Conservation (phyloP, 345 rosid species). For the Eucalyptus tenuipes region DNA sequence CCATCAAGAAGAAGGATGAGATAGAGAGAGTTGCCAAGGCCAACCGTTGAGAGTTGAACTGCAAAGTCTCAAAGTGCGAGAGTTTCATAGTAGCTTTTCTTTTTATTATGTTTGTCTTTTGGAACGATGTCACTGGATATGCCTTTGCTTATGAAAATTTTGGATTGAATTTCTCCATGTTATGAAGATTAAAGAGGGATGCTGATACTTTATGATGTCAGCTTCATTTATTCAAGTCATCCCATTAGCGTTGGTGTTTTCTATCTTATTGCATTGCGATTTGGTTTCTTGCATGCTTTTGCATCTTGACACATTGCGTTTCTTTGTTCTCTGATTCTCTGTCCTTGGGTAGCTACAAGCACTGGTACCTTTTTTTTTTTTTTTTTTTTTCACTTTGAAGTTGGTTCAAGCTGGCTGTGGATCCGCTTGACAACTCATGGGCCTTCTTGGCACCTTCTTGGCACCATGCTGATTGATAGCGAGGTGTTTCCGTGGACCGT, state of each 20-base stretch:
- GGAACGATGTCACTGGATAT: background rate
- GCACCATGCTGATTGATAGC: background rate
- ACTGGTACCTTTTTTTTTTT: no score
- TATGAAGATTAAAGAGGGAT: background rate
- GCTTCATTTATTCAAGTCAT: background rate
- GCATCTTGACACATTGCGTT: background rate
- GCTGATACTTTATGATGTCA: background rate
- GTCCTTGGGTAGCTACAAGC: background rate
- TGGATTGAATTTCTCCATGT: background rate
- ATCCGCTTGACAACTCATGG: background rate
- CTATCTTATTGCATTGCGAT: background rate
- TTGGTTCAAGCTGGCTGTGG: background rate
- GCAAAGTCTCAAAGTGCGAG: background rate
- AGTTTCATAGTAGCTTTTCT: background rate
- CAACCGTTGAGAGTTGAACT: slow-evolving; percentile 60
- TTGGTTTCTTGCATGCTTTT: background rate
- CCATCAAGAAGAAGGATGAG: slow-evolving; percentile 97
- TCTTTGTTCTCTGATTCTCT: background rate
- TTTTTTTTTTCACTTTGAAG: background rate
- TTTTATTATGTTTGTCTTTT: background rate
- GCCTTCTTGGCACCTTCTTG: background rate
- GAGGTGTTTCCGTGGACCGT: background rate
- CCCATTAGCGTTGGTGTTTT: background rate
- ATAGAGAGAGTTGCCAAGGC: slow-evolving; percentile 99
- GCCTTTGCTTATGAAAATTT: background rate